Conservation (phyloP, 768 basidiomycete genomes). For the Serendipita indica region DNA sequence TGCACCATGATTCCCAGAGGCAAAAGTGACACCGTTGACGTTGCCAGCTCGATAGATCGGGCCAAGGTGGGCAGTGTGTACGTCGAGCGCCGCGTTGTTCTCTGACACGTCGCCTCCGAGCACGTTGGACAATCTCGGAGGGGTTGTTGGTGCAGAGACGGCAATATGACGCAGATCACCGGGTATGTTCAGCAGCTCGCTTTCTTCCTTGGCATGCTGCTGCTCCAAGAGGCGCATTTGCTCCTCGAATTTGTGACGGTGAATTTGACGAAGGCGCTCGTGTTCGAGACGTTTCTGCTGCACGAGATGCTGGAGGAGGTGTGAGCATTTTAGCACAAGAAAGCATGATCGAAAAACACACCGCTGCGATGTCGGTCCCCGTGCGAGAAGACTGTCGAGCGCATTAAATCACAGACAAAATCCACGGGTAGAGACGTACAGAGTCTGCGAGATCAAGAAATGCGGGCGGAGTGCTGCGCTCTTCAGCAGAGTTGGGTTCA, state of each 20-base stretch:
- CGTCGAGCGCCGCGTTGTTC: conserved; percentile 27
- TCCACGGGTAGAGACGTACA: conserved; percentile 33
- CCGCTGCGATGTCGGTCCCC: conserved; percentile 74
- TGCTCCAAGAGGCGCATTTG: conserved; percentile 91
- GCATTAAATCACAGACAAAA: conserved; percentile 13
- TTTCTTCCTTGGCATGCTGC: conserved; percentile 58
- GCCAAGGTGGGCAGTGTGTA: conserved; percentile 30
- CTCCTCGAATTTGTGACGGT: conserved; percentile 87
- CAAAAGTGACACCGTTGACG: conserved; percentile 17
- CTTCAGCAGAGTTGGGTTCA: conserved; percentile 8
- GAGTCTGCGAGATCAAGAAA: conserved; percentile 91
- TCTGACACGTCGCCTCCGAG: conserved; percentile 32
- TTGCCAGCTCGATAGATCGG: conserved; percentile 36
- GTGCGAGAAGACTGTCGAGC: conserved; percentile 16
- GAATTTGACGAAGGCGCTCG: conserved; percentile 73
- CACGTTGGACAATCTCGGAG: conserved; percentile 60
- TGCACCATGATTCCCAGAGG: conserved; percentile 33
- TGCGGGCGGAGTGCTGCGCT: conserved; percentile 53
- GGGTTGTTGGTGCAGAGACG: conserved; percentile 78
- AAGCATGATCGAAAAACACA: conserved; percentile 28
- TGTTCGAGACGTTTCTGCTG: conserved; percentile 82
- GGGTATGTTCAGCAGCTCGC: conserved; percentile 60
- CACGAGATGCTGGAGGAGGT: conserved; percentile 41
- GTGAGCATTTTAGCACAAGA: conserved; percentile 11
- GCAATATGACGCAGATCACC: conserved; percentile 67